Conservation (phyloP, 1,284 basidiomycete species). For the Microbotryomycetes sp. region DNA sequence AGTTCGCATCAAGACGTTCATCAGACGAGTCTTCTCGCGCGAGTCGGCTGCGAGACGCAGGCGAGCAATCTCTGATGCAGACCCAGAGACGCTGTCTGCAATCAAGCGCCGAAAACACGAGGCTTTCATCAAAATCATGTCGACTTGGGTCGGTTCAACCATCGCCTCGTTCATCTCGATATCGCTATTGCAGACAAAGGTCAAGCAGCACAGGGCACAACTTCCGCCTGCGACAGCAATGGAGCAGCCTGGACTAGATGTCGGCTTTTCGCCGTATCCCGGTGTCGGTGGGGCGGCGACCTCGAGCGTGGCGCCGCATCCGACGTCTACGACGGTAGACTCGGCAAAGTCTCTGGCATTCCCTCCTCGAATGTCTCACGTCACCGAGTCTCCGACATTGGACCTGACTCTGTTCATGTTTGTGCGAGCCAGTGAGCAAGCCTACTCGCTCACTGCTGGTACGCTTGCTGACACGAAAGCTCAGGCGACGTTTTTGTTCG, state of each 20-base stretch:
- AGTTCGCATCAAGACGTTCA: background rate
- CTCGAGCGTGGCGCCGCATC: background rate
- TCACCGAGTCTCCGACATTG: slow-evolving; percentile 37
- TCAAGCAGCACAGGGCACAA: background rate
- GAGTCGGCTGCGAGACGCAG: background rate
- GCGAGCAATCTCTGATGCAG: background rate
- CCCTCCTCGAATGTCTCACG: background rate
- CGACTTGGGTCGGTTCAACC: slow-evolving; percentile 19
- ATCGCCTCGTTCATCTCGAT: slow-evolving; percentile 27
- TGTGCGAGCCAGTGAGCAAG: slow-evolving; percentile 39
- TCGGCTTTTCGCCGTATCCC: background rate
- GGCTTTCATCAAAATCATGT: slow-evolving; percentile 6
- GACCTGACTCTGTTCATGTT: slow-evolving; percentile 43
- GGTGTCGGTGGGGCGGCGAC: background rate
- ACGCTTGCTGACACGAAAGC: background rate
- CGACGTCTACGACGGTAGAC: background rate
- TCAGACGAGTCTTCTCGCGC: background rate
- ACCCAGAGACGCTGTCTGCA: background rate
- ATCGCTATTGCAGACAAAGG: slow-evolving; percentile 18
- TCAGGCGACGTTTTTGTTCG: slow-evolving; percentile 17
- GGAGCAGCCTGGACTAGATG: background rate
- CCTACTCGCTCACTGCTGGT: background rate
- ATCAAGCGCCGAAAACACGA: slow-evolving; percentile 1
- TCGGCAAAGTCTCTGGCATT: background rate
- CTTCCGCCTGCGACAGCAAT: background rate